phyloP scores from a whole-genome alignment of 23 red algal genomes.

The Gracilaria gracilis region DNA sequence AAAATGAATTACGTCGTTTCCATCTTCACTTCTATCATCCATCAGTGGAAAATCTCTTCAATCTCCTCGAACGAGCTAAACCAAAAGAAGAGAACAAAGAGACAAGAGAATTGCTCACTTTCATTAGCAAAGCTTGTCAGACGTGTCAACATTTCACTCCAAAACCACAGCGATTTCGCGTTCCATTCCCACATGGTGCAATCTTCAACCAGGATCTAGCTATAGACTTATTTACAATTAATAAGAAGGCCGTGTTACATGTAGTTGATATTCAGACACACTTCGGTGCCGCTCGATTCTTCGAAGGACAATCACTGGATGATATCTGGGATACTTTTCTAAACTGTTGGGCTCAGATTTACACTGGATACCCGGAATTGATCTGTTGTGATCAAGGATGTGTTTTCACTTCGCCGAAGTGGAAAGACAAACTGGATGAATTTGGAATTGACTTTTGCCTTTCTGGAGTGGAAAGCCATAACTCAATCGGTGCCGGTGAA shows the following conservation, averaged over 20 bases:
- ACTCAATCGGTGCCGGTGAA: conserved; percentile 24
- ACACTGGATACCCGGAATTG: conserved; percentile 6
- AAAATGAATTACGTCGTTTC: background rate
- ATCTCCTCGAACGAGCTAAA: conserved; percentile 7
- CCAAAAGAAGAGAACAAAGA: conserved; percentile 1
- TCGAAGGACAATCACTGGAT: background rate
- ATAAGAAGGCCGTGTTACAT: conserved; percentile 48
- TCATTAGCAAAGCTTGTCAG: background rate
- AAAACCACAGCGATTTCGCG: conserved; percentile 12
- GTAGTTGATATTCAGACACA: conserved; percentile 31
- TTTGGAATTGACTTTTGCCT: conserved; percentile 20
- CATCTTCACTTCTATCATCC: conserved; percentile 45
- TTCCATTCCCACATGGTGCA: conserved; percentile 7
- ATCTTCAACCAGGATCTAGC: conserved; percentile 37
- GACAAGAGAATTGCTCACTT: background rate
- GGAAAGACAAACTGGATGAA: background rate
- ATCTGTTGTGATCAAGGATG: conserved; percentile 34
- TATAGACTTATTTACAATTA: conserved; percentile 25
- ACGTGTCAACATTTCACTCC: conserved; percentile 30
- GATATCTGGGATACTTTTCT: conserved; percentile 47
- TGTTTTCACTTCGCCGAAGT: background rate
- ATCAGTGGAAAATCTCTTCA: conserved; percentile 23
- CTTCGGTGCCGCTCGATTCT: conserved; percentile 31
- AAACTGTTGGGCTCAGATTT: conserved; percentile 29
- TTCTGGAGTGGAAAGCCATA: conserved; percentile 46